Percentiles rank a stretch among this genome's conserved stretches.
Conservation (phyloP, 345 rosid species). For the Linum lewisii region DNA sequence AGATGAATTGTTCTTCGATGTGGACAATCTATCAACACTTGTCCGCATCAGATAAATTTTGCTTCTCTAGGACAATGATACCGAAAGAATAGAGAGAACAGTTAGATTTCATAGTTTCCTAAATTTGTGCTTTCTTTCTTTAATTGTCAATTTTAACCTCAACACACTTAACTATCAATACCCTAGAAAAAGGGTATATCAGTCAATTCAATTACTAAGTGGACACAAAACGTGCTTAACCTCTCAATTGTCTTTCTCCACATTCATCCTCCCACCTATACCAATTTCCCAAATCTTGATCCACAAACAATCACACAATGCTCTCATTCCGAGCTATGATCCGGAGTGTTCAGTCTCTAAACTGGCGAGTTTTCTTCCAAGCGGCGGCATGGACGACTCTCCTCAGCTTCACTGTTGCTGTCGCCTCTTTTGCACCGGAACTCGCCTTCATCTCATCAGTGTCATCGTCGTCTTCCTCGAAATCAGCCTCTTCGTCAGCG, state of each 20-base stretch:
- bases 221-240: not conserved
- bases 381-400: slow-evolving; percentile 28
- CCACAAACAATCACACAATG: not conserved
- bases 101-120: not conserved
- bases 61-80: no score
- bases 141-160: not conserved
- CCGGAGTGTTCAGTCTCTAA: not conserved
- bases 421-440: slow-evolving; percentile 26
- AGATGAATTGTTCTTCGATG: no score
- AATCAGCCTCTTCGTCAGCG: not conserved
- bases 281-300: not conserved
- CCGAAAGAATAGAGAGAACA: not conserved
- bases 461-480: slow-evolving; percentile 13
- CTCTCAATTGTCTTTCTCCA: not conserved
- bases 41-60: not conserved
- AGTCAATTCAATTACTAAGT: not conserved
- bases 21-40: no score
- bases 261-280: not conserved
- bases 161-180: not conserved
- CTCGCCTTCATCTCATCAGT: slow-evolving; percentile 29
- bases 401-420: slow-evolving; percentile 18
- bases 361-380: not conserved
- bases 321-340: not conserved
- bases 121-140: no score
- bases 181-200: no score